Conservation (phyloP, 371 early-diverging fungal genomes). For the Vavraia culicis region DNA sequence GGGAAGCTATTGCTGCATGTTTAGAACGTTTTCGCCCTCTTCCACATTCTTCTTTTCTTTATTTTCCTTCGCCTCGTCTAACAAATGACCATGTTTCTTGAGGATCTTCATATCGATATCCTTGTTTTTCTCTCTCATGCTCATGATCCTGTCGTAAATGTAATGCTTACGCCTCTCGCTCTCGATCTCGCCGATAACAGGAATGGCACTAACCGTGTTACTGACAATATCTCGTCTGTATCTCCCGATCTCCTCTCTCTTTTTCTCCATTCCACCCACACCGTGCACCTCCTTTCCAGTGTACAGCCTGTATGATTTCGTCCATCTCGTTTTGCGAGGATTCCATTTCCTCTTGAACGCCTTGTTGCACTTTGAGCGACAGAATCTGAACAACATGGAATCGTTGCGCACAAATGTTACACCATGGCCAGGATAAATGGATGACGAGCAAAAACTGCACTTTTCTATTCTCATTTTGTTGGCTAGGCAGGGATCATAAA, state of each 20-base stretch:
- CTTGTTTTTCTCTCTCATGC: constrained; percentile 22
- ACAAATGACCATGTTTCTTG: constrained; percentile 19
- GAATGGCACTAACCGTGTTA: constrained; percentile 60
- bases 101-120: constrained; percentile 26
- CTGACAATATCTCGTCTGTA: constrained; percentile 77
- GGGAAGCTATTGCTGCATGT: too few relatives aligned
- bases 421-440: constrained; percentile 92
- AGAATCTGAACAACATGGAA: constrained; percentile 79
- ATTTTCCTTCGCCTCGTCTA: constrained; percentile 7
- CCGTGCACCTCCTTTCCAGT: constrained; percentile 90
- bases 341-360: constrained; percentile 97
- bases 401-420: constrained; percentile 90
- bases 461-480: constrained; percentile 74
- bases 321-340: constrained; percentile 94
- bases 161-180: constrained; percentile 17
- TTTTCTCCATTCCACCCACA: too few relatives aligned
- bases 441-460: constrained; percentile 94
- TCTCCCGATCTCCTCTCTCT: constrained; percentile 71
- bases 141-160: constrained; percentile 32
- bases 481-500: too few relatives aligned
- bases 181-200: constrained; percentile 12
- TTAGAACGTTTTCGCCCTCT: not conserved
- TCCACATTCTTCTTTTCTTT: not conserved
- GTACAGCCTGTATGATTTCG: constrained; percentile 85
- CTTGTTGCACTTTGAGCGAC: constrained; percentile 90